Conservation (phyloP, 495 filamentous ascomycete species). For the Saxophila tyrrhenica region DNA sequence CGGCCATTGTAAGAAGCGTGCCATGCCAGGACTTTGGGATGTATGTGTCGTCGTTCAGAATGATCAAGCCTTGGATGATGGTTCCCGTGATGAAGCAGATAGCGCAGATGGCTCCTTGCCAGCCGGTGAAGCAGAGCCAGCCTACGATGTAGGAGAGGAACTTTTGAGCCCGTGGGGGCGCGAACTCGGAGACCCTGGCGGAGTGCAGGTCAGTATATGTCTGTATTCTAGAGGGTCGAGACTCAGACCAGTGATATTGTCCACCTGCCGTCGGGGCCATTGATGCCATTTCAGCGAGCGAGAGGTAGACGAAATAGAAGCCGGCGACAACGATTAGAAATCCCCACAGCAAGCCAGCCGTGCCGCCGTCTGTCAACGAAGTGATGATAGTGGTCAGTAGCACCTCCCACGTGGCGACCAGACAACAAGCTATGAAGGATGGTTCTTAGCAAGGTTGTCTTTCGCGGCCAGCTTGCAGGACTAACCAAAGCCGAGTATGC, state of each 20-base stretch:
- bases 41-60: constrained; percentile 10
- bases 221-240: not conserved
- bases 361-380: constrained; percentile 10
- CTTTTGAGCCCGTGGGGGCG: constrained; percentile 7
- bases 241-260: not conserved
- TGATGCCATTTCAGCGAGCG: constrained; percentile 14
- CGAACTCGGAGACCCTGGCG: constrained; percentile 15
- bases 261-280: constrained; percentile 11
- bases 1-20: constrained; percentile 9
- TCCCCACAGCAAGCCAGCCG: constrained; percentile 15
- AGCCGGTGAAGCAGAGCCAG: constrained; percentile 30
- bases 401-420: constrained; percentile 1
- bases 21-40: constrained; percentile 9
- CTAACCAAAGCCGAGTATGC: constrained; percentile 3
- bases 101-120: constrained; percentile 29
- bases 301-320: constrained; percentile 7
- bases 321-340: constrained; percentile 6
- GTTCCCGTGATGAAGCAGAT: constrained; percentile 31
- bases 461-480: not conserved
- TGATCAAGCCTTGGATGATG: constrained; percentile 22
- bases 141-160: constrained; percentile 20
- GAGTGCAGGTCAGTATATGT: not conserved
- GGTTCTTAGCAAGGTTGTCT: not conserved
- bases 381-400: not conserved
- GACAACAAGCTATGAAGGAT: not conserved